A percentile compares a stretch with the other conserved stretches of the same genome.
Conservation (phyloP, 192 early-diverging fungal species). For the Helicostylum pulchrum region DNA sequence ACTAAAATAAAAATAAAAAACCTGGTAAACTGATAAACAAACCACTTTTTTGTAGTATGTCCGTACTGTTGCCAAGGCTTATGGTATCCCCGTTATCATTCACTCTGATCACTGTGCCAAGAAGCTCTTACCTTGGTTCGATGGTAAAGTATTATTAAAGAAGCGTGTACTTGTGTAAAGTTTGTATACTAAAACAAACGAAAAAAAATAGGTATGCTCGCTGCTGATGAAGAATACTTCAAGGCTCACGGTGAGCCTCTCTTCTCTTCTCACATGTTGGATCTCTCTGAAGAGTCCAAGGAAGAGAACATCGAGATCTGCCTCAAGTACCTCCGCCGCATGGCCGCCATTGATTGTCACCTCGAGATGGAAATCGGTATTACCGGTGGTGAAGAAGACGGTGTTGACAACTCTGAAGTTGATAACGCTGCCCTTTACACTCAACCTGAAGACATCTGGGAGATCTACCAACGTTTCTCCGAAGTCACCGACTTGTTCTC, state of each 20-base stretch:
- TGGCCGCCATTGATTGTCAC: conserved; percentile 81
- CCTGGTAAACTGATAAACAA: too few species aligned
- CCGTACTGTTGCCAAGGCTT: conserved; percentile 34
- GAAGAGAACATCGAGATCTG: conserved; percentile 91
- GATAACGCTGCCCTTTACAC: conserved; percentile 91
- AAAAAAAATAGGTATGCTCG: conserved; percentile 62
- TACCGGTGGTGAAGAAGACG: conserved; percentile 98
- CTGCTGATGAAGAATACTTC: conserved; percentile 93
- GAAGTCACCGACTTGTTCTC: conserved; percentile 86
- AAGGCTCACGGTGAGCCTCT: conserved; percentile 89
- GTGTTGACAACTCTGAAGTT: conserved; percentile 92
- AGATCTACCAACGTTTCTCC: conserved; percentile 87
- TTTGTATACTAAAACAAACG: too few species aligned
- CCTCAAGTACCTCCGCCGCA: conserved; percentile 88
- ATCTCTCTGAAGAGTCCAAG: conserved; percentile 94
- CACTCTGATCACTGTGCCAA: conserved; percentile 98
- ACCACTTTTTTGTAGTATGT: conserved; percentile 20
- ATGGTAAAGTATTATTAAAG: conserved; percentile 47
- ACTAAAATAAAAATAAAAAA: too few species aligned
- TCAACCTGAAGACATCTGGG: conserved; percentile 93
- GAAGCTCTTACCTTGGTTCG: conserved; percentile 96
- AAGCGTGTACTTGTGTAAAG: too few species aligned
- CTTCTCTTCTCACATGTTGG: conserved; percentile 98
- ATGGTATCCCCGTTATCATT: conserved; percentile 58
- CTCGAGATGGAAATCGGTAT: conserved; percentile 96